Base-by-base conservation (phyloP, 345 rosid species). In the Hibiscus trionum region DNA sequence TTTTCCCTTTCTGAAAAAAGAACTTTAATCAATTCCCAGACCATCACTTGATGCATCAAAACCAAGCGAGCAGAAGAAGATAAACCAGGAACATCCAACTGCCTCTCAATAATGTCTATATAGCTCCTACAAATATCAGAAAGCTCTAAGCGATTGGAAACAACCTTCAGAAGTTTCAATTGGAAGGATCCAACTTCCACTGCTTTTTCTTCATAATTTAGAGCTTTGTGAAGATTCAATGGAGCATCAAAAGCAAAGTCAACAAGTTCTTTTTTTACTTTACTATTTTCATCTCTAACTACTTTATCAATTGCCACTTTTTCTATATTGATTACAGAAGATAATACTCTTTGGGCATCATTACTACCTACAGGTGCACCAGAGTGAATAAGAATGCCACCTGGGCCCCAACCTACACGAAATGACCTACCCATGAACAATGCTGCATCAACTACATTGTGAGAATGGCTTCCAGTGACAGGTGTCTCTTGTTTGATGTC, bases 351-450 rank as follows among this genome's bases (percentile, higher is more conserved):
- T 60, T 24, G 82, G 72, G 96, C 78, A 76, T 80, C 72, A 72
- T 69, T 79, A 76, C 80, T 73, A 57, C 87, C 85, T 61, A 90
- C 83, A 53, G 88, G 84, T 35, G 86, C 61, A 64, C 97, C 99
- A 69, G 89, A 69, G 76, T 95, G 99, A 59, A 95, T 84, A 79
- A 95, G 97, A 74, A 92, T 77, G 27, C 97, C 97, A 88, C 88
- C 90, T 26, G 96, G 99, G 2, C 97, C 97, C 99, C 99, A 95
- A 17, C 99, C 99, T 39, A 87, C 99, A 73, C 97, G 97, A 82
- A 92, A 95, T 50, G 97, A 92, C 79, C 92, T 85, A 69, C 97
- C 96, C 99, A 92, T 95, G 80, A 95, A 95, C 69, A 95, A 81
- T 73, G 90, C 98, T 12, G 98, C 95, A 84, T 95, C 99, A 72